A percentile compares a stretch with the other conserved stretches of the same genome.
Conservation (phyloP, 106 monocot genomes). For the Apostasia ramifera region DNA sequence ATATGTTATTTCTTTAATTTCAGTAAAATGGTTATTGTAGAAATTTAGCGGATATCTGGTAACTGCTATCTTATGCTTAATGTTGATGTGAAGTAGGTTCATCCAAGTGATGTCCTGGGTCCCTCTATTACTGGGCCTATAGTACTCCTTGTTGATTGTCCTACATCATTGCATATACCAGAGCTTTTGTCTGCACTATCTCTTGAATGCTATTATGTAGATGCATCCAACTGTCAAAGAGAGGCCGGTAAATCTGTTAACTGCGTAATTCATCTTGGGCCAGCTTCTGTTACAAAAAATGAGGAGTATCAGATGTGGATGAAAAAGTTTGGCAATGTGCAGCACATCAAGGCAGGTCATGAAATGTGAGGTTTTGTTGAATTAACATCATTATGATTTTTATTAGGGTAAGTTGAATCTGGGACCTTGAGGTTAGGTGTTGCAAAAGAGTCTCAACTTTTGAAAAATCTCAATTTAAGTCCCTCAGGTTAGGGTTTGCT, state of each 20-base stretch:
- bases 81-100: conserved; percentile 45
- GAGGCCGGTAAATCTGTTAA: conserved; percentile 52
- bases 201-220: conserved; percentile 53
- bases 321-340: conserved; percentile 64
- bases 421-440: too few relatives aligned
- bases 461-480: too few relatives aligned
- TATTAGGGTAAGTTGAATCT: neutral
- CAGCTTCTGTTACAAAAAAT: conserved; percentile 68
- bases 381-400: neutral
- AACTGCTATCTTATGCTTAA: neutral
- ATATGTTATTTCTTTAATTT: too few relatives aligned
- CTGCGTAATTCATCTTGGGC: conserved; percentile 93
- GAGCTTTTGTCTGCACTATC: conserved; percentile 54
- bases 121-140: conserved; percentile 83
- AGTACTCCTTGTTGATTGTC: conserved; percentile 90
- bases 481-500: too few relatives aligned
- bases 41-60: neutral
- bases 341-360: conserved; percentile 99
- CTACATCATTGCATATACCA: conserved; percentile 53
- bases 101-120: conserved; percentile 90
- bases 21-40: too few relatives aligned
- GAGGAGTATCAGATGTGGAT: conserved; percentile 84
- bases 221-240: conserved; percentile 20
- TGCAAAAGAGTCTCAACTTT: too few relatives aligned
- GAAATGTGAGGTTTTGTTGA: conserved; percentile 76